Evolutionary conservation across 768 basidiomycete species (phyloP).

Genomic region (Tephrocybe sp.): DNA sequence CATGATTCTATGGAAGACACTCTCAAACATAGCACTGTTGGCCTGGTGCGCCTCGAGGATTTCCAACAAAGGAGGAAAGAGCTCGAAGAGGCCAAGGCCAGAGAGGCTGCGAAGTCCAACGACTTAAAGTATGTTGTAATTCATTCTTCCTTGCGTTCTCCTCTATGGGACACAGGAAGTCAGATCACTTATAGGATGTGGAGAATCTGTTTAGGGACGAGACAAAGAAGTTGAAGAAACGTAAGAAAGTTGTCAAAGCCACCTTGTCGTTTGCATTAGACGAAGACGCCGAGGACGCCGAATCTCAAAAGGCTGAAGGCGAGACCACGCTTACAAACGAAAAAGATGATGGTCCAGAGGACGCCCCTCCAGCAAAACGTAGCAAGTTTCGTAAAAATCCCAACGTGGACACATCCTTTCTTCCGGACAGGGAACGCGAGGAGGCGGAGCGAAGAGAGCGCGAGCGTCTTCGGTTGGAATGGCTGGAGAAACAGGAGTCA

Average conservation of each 20-base stretch:
- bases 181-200: conserved; percentile 70
- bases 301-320: conserved; percentile 27
- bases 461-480: conserved; percentile 87
- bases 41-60: conserved; percentile 88
- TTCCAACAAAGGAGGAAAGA: conserved; percentile 89
- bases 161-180: conserved; percentile 20
- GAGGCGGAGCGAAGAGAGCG: conserved; percentile 87
- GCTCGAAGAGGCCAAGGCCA: conserved; percentile 87
- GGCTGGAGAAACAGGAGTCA: conserved; percentile 73
- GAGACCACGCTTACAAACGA: conserved; percentile 33
- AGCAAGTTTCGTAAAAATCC: conserved; percentile 93
- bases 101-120: conserved; percentile 82
- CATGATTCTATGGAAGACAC: conserved; percentile 94
- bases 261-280: conserved; percentile 92
- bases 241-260: conserved; percentile 86
- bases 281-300: conserved; percentile 64
- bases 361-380: conserved; percentile 60
- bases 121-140: conserved; percentile 79
- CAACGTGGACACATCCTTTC: conserved; percentile 94
- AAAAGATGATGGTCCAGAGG: conserved; percentile 39
- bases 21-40: conserved; percentile 88
- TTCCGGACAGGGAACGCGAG: conserved; percentile 97
- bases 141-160: conserved; percentile 19
- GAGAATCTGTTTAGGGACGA: conserved; percentile 88
- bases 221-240: conserved; percentile 85